Evolutionary conservation across 305 asterid species (phyloP), one percentile per base, ranked within the genome.

Genomic region (Vinca major): DNA sequence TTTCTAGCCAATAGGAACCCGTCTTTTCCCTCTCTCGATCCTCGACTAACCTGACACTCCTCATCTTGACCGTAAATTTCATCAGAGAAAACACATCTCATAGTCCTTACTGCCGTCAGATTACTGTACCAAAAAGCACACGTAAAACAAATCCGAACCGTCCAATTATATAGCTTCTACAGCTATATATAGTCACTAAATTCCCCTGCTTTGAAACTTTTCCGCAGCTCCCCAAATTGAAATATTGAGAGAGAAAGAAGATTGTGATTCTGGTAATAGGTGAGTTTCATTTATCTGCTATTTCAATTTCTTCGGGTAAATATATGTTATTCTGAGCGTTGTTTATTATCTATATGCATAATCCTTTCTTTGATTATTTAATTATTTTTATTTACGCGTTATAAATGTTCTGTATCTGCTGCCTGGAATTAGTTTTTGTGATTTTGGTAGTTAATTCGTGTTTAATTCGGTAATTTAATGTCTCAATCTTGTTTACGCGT

Each of bases 21-120:
- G 57, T 73, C 1, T 8, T 62, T 77, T 49, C 20, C 45, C 39
- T 50, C 33, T 58, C 65, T 40, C 71, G 71, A 86, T 85, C 89
- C 89, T 73, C 49, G 77, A 73, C 71, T n/a, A 17, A 36, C 68
- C 63, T 17, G 20, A n/a, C 73, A 68, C 63, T 40, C 77, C 33
- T 26, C 64, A 88, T 88, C 85, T 0, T 0, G 55, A 63, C 88
- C 95, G 88, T 84, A 50, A 63, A 78, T 54, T 66, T 17, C 16
- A 26, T 40, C 12, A 4, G 71, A 86, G 81, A 81, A 84, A 83
- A 76, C 92, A 86, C 95, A 85, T 70, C 51, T 12, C 48, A 7
- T 50, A 71, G 67, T 57, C 71, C 55, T 70, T 39, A 0, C 13
- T 20, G 44, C 91, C 95, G 89, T 85, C 76, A 16, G 86, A 86